These are phyloP conservation scores for Naumovozyma castellii DNA, from an alignment of 805 yeast genomes.

Conservation along the genomic window DNA sequence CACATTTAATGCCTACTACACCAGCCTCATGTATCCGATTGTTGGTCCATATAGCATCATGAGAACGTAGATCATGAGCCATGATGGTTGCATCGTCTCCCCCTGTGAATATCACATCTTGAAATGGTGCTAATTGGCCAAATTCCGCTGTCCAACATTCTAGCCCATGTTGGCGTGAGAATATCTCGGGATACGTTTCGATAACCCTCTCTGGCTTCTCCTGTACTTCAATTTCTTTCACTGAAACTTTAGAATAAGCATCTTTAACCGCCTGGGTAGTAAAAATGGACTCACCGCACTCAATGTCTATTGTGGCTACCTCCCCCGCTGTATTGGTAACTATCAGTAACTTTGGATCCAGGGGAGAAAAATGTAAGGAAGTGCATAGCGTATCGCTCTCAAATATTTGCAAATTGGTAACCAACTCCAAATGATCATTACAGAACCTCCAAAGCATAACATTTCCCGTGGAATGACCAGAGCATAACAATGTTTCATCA, in stretches of 20 bases:
- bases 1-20: constrained; percentile 65
- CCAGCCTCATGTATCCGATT: constrained; percentile 80
- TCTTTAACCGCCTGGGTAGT: not conserved
- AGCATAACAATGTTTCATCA: constrained; percentile 38
- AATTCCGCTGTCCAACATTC: constrained; percentile 88
- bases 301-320: constrained; percentile 29
- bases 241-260: not conserved
- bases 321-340: constrained; percentile 66
- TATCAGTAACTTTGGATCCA: constrained; percentile 30
- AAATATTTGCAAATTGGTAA: constrained; percentile 37
- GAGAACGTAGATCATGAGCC: constrained; percentile 56
- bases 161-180: constrained; percentile 45
- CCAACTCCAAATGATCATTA: constrained; percentile 9
- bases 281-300: constrained; percentile 1
- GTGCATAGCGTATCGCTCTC: constrained; percentile 49
- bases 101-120: constrained; percentile 64
- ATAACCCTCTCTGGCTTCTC: constrained; percentile 4
- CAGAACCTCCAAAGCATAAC: constrained; percentile 51
- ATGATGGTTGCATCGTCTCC: constrained; percentile 79
- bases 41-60: constrained; percentile 26
- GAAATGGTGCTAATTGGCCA: constrained; percentile 45
- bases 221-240: constrained; percentile 9
- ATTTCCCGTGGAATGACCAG: constrained; percentile 78
- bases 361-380: constrained; percentile 50
- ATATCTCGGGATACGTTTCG: constrained; percentile 6